phyloP scores from a whole-genome alignment of 371 early-diverging fungal species.

The Mortierella sp. region DNA sequence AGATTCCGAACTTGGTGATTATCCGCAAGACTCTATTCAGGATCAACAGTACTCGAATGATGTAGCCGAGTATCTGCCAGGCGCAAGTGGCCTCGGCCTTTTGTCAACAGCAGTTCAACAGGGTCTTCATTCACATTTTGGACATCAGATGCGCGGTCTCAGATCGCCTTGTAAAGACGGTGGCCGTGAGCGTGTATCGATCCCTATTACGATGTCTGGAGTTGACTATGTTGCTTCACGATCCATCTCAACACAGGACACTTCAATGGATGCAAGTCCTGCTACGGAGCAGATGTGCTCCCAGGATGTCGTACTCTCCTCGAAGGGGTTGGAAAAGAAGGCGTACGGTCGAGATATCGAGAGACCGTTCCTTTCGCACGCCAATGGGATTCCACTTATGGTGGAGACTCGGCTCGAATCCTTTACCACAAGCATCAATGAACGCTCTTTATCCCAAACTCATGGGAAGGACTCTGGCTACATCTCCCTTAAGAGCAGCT shows the following conservation, averaged over 20 bases:
- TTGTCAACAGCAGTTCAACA: not conserved
- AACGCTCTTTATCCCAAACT: constrained; percentile 6
- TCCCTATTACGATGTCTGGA: not conserved
- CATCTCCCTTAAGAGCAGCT: constrained; percentile 7
- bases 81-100: not conserved
- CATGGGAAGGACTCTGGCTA: constrained; percentile 31
- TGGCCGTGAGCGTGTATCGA: not conserved
- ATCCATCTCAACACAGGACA: not conserved
- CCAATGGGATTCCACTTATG: not conserved
- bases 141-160: not conserved
- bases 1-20: constrained; percentile 3
- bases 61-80: constrained; percentile 5
- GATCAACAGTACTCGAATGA: not conserved
- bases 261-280: not conserved
- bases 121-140: not conserved
- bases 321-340: not conserved
- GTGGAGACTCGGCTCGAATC: too few relatives aligned
- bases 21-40: constrained; percentile 13
- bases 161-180: not conserved
- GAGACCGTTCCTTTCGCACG: not conserved
- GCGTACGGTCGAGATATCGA: not conserved
- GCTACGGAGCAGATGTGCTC: not conserved
- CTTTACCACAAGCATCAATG: not conserved
- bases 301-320: not conserved
- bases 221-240: not conserved